These are phyloP conservation scores for Penicillium nordicum DNA, from an alignment of 2,329 filamentous ascomycete genomes.

Conservation along the genomic window DNA sequence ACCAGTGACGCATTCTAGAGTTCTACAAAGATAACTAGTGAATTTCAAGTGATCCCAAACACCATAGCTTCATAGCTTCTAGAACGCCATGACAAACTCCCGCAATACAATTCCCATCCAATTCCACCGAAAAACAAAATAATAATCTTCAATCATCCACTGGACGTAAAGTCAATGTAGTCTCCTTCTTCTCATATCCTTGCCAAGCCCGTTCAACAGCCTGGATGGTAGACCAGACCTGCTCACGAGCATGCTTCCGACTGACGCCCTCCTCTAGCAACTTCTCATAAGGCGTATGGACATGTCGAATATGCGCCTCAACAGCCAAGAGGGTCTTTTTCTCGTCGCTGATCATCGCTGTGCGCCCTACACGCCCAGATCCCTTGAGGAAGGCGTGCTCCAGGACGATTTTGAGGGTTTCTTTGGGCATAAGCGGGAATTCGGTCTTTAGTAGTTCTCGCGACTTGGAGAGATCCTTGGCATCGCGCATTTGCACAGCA, in stretches of 20 bases:
- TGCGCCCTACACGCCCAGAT: conserved; percentile 41
- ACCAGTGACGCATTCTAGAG: not conserved
- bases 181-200: conserved; percentile 12
- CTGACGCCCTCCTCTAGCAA: conserved; percentile 28
- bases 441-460: conserved; percentile 27
- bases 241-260: conserved; percentile 30
- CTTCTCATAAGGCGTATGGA: conserved; percentile 40
- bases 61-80: not conserved
- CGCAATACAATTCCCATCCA: not conserved
- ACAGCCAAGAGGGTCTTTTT: conserved; percentile 40
- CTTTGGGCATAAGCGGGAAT: conserved; percentile 40
- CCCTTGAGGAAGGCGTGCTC: conserved; percentile 42
- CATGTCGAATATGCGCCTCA: conserved; percentile 45
- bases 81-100: not conserved
- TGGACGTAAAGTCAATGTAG: not conserved
- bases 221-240: conserved; percentile 31
- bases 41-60: not conserved
- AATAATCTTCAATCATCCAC: not conserved
- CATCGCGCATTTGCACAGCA: conserved; percentile 38
- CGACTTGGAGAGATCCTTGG: conserved; percentile 26
- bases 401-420: conserved; percentile 32
- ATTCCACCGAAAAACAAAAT: not conserved
- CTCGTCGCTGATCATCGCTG: conserved; percentile 30
- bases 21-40: not conserved
- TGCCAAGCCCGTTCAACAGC: conserved; percentile 32